Evolutionary conservation across 441 rosid genomes (phyloP), one percentile per base, ranked within the genome.

Genomic region (Brassica hybrid): DNA sequence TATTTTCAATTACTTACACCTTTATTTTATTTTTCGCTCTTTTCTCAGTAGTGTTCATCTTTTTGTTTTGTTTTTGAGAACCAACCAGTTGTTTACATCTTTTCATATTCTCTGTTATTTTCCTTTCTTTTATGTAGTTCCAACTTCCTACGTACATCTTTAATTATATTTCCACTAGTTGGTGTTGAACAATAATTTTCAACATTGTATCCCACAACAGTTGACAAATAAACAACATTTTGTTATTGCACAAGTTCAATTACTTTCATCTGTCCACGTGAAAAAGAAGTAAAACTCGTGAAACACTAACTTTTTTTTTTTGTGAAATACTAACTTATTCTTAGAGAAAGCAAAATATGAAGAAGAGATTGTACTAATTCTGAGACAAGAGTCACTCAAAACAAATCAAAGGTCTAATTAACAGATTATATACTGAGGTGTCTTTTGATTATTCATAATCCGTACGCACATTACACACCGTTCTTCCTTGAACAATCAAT

Each of bases 261-360:
- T 63, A 56, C 71, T 41, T 79, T 38, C 67, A 74, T 73, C 16
- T 27, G 36, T 79, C 67, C 65, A 61, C 27, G 6, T 52, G 38
- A 12, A 19, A 62, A 65, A 36, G 13, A 64, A 4, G 6, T 12
- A 18, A 66, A 23, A 34, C n/a, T 69, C 61, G 1, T 68, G 13
- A 62, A 62, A 68, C 78, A 63, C 78, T 79, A 79, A 79, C 74
- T 68, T 72, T 21, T 21, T 21, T 21, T 21, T 21, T 21, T 21
- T 21, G 23, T 21, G 23, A 21, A 21, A 21, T 3, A 27, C 32
- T 27, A 27, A 27, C 32, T 27, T 27, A 79, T 69, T 66, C 71
- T 69, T 54, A 57, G 21, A 58, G 64, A 67, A 72, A 34, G 34
- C 50, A 78, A 67, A 78, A 27, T 25, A 30, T 5, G 16, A 67